Percentiles rank a stretch among this genome's conserved stretches.
phyloP scores from a whole-genome alignment of 495 filamentous ascomycete genomes.

The Penicillium pancosmium region DNA sequence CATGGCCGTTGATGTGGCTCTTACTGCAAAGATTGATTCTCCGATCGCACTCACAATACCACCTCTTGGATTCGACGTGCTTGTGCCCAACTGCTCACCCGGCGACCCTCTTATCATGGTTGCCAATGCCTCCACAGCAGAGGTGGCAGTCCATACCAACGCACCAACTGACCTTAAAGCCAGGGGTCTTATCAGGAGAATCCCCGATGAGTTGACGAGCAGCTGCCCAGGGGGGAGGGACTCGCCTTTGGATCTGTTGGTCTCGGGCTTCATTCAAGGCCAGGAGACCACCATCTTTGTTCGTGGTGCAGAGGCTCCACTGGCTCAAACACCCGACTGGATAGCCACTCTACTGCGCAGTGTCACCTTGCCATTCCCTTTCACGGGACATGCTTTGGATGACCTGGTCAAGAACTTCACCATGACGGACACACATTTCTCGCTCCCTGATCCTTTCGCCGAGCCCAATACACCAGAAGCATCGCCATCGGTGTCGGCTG shows the following conservation, averaged over 20 bases:
- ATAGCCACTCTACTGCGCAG: constrained; percentile 76
- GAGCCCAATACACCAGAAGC: constrained; percentile 74
- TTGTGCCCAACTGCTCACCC: constrained; percentile 75
- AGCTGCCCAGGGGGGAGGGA: constrained; percentile 72
- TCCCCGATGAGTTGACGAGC: constrained; percentile 70
- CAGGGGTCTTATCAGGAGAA: constrained; percentile 63
- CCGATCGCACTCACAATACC: constrained; percentile 75
- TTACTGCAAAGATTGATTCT: constrained; percentile 70
- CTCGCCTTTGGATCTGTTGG: constrained; percentile 84
- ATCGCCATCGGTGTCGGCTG: constrained; percentile 77
- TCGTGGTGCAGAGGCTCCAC: constrained; percentile 70
- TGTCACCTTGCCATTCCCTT: constrained; percentile 80
- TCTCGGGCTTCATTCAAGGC: constrained; percentile 81
- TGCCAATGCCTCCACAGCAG: constrained; percentile 70
- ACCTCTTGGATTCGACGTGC: constrained; percentile 76
- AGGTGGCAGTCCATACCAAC: constrained; percentile 65
- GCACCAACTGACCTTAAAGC: constrained; percentile 67
- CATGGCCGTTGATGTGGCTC: constrained; percentile 75
- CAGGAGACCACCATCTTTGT: constrained; percentile 77
- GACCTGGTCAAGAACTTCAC: constrained; percentile 84
- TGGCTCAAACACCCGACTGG: constrained; percentile 72
- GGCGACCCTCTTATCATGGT: constrained; percentile 67
- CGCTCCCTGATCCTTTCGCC: constrained; percentile 74
- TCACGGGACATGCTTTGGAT: constrained; percentile 78
- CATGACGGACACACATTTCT: constrained; percentile 80